phyloP scores from a whole-genome alignment of 768 basidiomycete genomes.

The Brasilioporus rufonigricans region DNA sequence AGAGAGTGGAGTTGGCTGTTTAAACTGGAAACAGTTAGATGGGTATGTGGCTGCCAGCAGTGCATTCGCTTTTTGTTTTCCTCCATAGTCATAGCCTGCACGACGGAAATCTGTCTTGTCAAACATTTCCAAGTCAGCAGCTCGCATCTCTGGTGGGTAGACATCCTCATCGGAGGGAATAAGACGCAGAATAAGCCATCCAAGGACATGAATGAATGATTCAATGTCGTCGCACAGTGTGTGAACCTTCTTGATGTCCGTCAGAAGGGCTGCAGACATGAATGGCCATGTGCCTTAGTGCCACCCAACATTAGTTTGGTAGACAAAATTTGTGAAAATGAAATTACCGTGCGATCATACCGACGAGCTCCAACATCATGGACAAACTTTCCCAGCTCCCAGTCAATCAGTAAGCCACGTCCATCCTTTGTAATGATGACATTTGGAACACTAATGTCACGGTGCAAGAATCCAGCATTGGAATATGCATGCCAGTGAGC shows the following conservation, averaged over 20 bases:
- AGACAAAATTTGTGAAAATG: no score
- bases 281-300: slow-evolving; percentile 13
- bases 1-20: no score
- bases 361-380: background rate
- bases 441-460: slow-evolving; percentile 28
- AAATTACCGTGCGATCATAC: background rate
- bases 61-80: no score
- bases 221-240: slow-evolving; percentile 30
- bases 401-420: slow-evolving; percentile 25
- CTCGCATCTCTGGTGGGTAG: no score
- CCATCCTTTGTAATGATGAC: slow-evolving; percentile 18
- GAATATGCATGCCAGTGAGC: slow-evolving; percentile 22
- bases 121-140: no score
- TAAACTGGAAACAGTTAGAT: no score
- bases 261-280: slow-evolving; percentile 16
- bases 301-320: no score
- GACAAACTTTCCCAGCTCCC: slow-evolving; percentile 16
- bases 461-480: slow-evolving; percentile 19
- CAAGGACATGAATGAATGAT: slow-evolving; percentile 25
- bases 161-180: no score
- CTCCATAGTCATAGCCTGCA: no score
- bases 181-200: background rate
- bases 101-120: no score
- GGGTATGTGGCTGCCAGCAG: no score
- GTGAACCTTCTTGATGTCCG: slow-evolving; percentile 18